Base-by-base conservation (phyloP, 495 filamentous ascomycete genomes). In the Achaetomiella virescens region DNA sequence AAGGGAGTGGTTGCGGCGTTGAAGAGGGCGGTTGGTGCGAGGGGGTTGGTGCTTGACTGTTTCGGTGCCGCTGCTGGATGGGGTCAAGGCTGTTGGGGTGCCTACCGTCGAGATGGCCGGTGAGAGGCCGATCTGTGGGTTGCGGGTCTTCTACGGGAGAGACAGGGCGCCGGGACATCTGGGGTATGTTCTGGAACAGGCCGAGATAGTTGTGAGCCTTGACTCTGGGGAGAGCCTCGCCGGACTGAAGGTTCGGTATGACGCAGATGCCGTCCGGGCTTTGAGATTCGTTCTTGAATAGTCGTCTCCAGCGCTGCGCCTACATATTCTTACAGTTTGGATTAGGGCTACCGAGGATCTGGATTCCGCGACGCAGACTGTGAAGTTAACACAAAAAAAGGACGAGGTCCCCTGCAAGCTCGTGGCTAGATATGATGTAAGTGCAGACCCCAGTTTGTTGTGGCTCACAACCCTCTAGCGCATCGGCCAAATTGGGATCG, bases 351-450 rank as follows among this genome's bases (percentile, higher is more conserved):
- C 9, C 15, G 41, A 43, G 15, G n/a, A n/a, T 18, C n/a, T 41
- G n/a, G 38, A 41, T 3, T 18, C 38, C n/a, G 3, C 38, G 8
- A 17, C 8, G 8, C 38, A 41, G 11, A 41, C 38, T 20, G 9
- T 9, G 27, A 31, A 31, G 38, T 20, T 57, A 20, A 22, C 11
- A 15, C 29, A 31, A n/a, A 8, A 1, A n/a, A 8, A 1, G 41
- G 38, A n/a, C 25, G 46, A 33, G 6, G 14, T 6, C 2, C 36
- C 49, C 20, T 50, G 40, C 25, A 44, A 38, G n/a, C 11, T 62
- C 14, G 41, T 48, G 20, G 60, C 55, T 20, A 58, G 50, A 3
- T 58, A 58, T 24, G 60, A 62, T 45, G 60, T 62, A 37, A 58
- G 60, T 52, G 11, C 17, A 4, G 22, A 11, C n/a, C n/a, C n/a